Conservation (phyloP, 495 filamentous ascomycete genomes). For the Podospora conica region DNA sequence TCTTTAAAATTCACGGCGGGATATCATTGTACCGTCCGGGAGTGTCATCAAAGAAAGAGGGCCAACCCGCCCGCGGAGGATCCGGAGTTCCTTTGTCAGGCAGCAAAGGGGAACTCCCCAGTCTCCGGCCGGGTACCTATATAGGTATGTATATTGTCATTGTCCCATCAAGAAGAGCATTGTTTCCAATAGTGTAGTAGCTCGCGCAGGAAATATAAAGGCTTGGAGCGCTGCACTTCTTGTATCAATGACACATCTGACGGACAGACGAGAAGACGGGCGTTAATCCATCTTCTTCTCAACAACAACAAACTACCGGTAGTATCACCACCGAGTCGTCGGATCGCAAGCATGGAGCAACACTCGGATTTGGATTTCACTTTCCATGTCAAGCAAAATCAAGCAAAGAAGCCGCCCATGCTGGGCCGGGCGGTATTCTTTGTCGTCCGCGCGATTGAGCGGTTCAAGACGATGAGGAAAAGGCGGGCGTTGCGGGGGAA, state of each 20-base stretch:
- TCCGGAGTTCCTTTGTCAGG: neutral
- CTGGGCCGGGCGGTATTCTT: neutral
- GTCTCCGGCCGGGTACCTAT: neutral
- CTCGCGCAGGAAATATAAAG: no score
- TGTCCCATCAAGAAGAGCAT: no score
- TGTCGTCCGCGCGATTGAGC: neutral
- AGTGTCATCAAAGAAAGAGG: neutral
- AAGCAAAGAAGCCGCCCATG: neutral
- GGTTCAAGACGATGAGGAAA: neutral
- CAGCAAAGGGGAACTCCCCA: neutral
- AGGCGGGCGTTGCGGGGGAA: neutral
- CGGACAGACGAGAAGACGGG: no score
- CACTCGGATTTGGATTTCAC: neutral
- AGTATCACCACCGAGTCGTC: neutral
- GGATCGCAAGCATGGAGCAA: neutral
- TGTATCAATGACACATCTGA: no score
- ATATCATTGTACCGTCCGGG: neutral
- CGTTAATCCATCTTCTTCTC: no score
- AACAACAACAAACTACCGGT: neutral
- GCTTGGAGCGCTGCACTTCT: no score
- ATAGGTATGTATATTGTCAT: no score
- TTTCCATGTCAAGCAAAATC: no score
- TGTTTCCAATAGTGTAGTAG: no score
- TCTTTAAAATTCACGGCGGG: no score
- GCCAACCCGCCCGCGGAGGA: neutral